Percentiles rank a stretch among this genome's conserved stretches.
These are phyloP conservation scores for Knufia petricola DNA, from an alignment of 2,329 filamentous ascomycete species.

Conservation along the genomic window DNA sequence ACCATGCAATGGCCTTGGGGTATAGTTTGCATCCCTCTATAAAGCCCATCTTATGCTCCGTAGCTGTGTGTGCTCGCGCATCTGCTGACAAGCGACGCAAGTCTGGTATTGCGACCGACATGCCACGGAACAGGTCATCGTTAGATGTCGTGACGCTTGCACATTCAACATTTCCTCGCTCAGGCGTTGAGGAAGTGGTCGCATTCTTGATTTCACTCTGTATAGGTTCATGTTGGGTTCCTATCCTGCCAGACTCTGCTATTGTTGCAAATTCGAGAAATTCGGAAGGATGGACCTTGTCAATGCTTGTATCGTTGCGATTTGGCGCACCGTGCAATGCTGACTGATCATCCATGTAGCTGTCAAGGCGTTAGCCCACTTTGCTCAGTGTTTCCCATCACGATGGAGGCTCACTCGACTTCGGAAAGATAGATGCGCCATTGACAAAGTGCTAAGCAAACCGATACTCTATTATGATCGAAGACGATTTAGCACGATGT, in stretches of 20 bases:
- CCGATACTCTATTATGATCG: too few relatives aligned
- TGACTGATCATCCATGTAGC: neutral
- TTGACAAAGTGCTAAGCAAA: neutral
- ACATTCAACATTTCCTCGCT: neutral
- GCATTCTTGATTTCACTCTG: neutral
- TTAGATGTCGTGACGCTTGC: conserved; percentile 14
- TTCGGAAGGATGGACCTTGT: conserved; percentile 7
- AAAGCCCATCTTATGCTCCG: conserved; percentile 24
- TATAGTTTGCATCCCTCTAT: conserved; percentile 21
- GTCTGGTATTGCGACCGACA: conserved; percentile 17
- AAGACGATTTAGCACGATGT: too few relatives aligned
- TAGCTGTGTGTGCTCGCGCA: conserved; percentile 18
- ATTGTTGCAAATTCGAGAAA: conserved; percentile 44
- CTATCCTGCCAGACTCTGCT: conserved; percentile 36
- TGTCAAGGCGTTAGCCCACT: neutral
- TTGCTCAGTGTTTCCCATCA: neutral
- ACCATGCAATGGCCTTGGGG: conserved; percentile 26
- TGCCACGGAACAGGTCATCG: conserved; percentile 19
- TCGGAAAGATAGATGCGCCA: neutral
- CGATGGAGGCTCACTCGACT: neutral
- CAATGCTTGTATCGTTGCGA: neutral
- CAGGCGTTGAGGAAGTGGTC: neutral
- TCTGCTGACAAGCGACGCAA: conserved; percentile 19
- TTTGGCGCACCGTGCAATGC: conserved; percentile 27
- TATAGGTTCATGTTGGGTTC: neutral